A percentile compares a stretch with the other conserved stretches of the same genome.
These are phyloP conservation scores for Aspergillus candidus DNA, from an alignment of 2,329 filamentous ascomycete genomes.

Conservation along the genomic window DNA sequence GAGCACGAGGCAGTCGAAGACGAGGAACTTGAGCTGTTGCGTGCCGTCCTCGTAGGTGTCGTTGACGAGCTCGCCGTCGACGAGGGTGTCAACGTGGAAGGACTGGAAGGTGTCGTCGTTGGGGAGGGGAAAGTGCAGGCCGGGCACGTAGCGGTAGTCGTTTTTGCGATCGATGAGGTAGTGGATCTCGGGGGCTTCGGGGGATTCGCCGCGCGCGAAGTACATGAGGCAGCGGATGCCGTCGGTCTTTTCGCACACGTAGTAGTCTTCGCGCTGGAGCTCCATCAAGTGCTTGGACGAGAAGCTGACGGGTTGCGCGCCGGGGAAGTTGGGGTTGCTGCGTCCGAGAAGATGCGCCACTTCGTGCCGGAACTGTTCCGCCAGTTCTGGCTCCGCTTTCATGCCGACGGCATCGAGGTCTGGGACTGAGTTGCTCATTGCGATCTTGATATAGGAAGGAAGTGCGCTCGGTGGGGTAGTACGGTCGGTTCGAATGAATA, in stretches of 20 bases:
- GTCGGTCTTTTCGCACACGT: slow-evolving; percentile 97
- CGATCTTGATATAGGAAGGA: background rate
- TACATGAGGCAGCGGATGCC: slow-evolving; percentile 94
- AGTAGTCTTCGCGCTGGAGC: slow-evolving; percentile 80
- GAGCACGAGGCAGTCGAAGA: slow-evolving; percentile 87
- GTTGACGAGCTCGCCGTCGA: slow-evolving; percentile 90
- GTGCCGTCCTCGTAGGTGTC: slow-evolving; percentile 66
- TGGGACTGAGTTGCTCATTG: slow-evolving; percentile 37
- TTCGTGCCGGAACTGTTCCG: slow-evolving; percentile 60
- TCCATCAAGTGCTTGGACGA: slow-evolving; percentile 74
- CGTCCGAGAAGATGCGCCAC: slow-evolving; percentile 71
- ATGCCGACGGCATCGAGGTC: slow-evolving; percentile 48
- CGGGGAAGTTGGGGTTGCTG: slow-evolving; percentile 66
- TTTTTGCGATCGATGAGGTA: slow-evolving; percentile 98
- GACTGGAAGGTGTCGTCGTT: slow-evolving; percentile 52
- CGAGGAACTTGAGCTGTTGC: slow-evolving; percentile 71
- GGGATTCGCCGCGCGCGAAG: slow-evolving; percentile 56
- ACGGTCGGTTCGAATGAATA: background rate
- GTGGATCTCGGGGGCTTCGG: slow-evolving; percentile 63
- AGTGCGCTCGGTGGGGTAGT: background rate
- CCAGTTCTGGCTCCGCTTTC: slow-evolving; percentile 57
- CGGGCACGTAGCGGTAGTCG: slow-evolving; percentile 82
- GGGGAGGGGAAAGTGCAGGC: slow-evolving; percentile 74
- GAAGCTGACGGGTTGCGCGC: slow-evolving; percentile 92
- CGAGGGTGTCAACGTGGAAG: slow-evolving; percentile 74